A percentile compares a stretch with the other conserved stretches of the same genome.
These are phyloP conservation scores for Setomelanomma holmii DNA, from an alignment of 2,329 filamentous ascomycete genomes.

Conservation along the genomic window DNA sequence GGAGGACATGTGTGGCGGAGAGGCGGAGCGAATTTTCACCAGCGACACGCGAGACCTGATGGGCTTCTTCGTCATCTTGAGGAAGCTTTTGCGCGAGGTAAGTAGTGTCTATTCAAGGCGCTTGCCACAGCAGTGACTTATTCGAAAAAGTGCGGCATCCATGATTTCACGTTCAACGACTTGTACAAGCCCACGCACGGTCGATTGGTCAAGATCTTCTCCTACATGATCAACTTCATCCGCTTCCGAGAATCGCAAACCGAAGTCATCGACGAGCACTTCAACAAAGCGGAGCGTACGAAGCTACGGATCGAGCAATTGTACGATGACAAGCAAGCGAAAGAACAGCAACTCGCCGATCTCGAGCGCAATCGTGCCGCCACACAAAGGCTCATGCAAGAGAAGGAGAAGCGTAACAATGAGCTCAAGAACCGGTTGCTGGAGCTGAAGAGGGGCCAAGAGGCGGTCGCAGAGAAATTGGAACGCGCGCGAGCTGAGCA, in stretches of 20 bases:
- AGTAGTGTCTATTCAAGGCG: neutral
- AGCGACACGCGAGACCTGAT: slow-evolving; percentile 91
- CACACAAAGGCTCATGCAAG: slow-evolving; percentile 80
- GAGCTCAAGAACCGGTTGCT: slow-evolving; percentile 83
- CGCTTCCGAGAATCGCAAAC: slow-evolving; percentile 95
- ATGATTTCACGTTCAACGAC: slow-evolving; percentile 92
- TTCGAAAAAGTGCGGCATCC: slow-evolving; percentile 75
- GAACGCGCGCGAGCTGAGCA: slow-evolving; percentile 86
- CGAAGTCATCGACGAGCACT: slow-evolving; percentile 86
- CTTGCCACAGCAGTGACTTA: slow-evolving; percentile 10
- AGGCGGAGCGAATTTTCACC: slow-evolving; percentile 77
- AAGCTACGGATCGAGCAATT: slow-evolving; percentile 88
- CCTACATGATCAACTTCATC: slow-evolving; percentile 98
- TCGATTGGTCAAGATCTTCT: slow-evolving; percentile 92
- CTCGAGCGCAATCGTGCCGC: slow-evolving; percentile 80
- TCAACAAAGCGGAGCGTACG: slow-evolving; percentile 86
- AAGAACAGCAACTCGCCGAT: slow-evolving; percentile 79
- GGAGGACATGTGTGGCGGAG: slow-evolving; percentile 84
- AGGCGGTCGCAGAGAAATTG: slow-evolving; percentile 80
- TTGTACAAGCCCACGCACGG: slow-evolving; percentile 89
- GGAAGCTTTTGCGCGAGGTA: slow-evolving; percentile 75
- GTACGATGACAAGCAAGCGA: slow-evolving; percentile 84
- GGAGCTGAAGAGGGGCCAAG: slow-evolving; percentile 81
- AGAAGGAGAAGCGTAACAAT: slow-evolving; percentile 86
- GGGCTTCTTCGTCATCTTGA: slow-evolving; percentile 90